Percentiles rank a stretch among this genome's conserved stretches.
These are phyloP conservation scores for Hansenula lynferdii DNA, from an alignment of 1,139 yeast species.

Conservation along the genomic window DNA sequence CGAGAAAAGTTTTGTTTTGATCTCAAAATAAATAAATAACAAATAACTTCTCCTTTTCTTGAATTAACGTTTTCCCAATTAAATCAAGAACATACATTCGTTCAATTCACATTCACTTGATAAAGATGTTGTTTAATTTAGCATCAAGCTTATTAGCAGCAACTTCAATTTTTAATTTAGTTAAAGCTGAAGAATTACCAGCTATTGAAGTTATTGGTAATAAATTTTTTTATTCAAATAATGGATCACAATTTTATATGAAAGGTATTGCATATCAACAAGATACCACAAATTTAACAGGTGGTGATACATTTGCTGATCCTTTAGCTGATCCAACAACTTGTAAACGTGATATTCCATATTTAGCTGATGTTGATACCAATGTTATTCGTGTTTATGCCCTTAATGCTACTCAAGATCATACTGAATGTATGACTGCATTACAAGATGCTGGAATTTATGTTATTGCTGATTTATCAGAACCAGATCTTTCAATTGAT, in stretches of 20 bases:
- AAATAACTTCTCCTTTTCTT: background rate
- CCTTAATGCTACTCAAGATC: slow-evolving; percentile 43
- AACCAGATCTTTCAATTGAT: slow-evolving; percentile 46
- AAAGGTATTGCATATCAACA: slow-evolving; percentile 62
- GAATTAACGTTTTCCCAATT: background rate
- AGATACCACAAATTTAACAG: slow-evolving; percentile 44
- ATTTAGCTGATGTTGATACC: slow-evolving; percentile 41
- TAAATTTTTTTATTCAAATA: slow-evolving; percentile 39
- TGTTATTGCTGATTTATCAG: slow-evolving; percentile 49
- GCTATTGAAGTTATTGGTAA: slow-evolving; percentile 38
- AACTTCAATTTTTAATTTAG: slow-evolving; percentile 26
- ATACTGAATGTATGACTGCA: slow-evolving; percentile 52
- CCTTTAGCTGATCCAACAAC: slow-evolving; percentile 43
- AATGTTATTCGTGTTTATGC: slow-evolving; percentile 54
- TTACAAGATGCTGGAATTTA: slow-evolving; percentile 51
- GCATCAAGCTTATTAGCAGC: slow-evolving; percentile 29
- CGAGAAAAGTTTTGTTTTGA: no score
- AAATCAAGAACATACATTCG: slow-evolving; percentile 1
- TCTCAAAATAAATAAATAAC: no score
- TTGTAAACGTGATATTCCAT: slow-evolving; percentile 48
- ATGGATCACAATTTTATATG: slow-evolving; percentile 47
- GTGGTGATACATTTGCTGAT: slow-evolving; percentile 32
- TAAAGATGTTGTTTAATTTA: slow-evolving; percentile 44
- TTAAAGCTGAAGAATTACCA: slow-evolving; percentile 36
- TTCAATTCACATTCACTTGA: background rate